Evolutionary conservation across 164 flowering plant genomes (phyloP).

Genomic region (Santalum album): DNA sequence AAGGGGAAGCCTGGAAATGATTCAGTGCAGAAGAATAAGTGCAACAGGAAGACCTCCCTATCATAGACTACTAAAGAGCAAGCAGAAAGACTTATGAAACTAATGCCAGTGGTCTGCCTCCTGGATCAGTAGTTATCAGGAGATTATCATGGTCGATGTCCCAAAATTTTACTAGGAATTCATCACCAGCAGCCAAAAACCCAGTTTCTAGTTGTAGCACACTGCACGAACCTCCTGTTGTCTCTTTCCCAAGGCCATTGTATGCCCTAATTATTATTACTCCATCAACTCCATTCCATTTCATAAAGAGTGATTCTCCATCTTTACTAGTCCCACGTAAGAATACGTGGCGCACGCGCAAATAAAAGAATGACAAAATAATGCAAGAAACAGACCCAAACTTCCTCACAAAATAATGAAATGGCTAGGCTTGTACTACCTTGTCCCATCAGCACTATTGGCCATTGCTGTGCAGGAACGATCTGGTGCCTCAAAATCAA

Average conservation of each 20-base stretch:
- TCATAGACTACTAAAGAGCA: too few species aligned
- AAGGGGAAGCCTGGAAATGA: constrained; percentile 38
- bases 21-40: too few species aligned
- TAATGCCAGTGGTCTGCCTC: constrained; percentile 40
- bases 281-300: constrained; percentile 56
- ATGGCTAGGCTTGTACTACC: constrained; percentile 18
- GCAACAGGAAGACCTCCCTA: too few species aligned
- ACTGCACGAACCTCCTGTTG: constrained; percentile 48
- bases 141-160: constrained; percentile 35
- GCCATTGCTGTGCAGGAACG: constrained; percentile 45
- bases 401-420: too few species aligned
- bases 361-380: not conserved
- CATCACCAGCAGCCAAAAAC: constrained; percentile 52
- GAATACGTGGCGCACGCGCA: constrained; percentile 16
- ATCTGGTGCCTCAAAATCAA: constrained; percentile 53
- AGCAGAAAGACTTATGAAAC: too few species aligned
- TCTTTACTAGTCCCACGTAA: constrained; percentile 51
- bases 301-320: constrained; percentile 42
- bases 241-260: constrained; percentile 31
- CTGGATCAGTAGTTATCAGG: constrained; percentile 32
- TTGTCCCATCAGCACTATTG: constrained; percentile 52
- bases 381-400: too few species aligned
- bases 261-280: constrained; percentile 36
- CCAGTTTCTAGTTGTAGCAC: constrained; percentile 41
- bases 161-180: constrained; percentile 39